Base-by-base conservation (phyloP, 1,139 yeast species). In the Hyphopichia pseudoburtonii region DNA sequence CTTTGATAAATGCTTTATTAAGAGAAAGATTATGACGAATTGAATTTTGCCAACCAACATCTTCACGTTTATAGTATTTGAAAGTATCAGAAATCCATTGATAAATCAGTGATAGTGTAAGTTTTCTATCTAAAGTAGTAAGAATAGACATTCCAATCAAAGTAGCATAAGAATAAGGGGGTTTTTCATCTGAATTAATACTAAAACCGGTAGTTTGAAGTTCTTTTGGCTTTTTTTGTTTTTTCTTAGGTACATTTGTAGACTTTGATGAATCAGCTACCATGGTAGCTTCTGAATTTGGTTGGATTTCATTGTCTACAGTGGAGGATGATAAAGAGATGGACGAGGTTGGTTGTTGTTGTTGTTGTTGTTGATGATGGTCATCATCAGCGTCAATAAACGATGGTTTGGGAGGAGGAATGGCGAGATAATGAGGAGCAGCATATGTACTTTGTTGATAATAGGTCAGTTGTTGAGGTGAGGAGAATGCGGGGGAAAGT, bases 11-110 rank as follows among this genome's bases (percentile, higher is more conserved):
- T 1, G 96, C 95, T 57, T 87, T 88, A 62, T 87, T 88, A 47
- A 88, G 69, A 18, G 94, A 84, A 38, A 88, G 66, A 49, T 88
- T 86, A 60, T 87, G 96, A 42, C 96, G 82, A 46, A 87, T 87
- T 21, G 95, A 86, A 59, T 87, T 87, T 56, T 87, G 95, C 96
- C 96, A 87, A 21, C 97, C 97, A 12, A 89, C 86, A 50, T 89
- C 96, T 44, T 86, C 86, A 45, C 79, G 80, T 46, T 84, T 80
- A 60, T 92, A 94, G 60, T 84, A 92, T 45, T 73, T 78, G 62
- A 90, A 92, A 28, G 95, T 86, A 36, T 82, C 82, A 12, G 95
- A 81, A 35, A 92, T 94, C 98, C 98, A 92, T 48, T 73, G 76
- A 66, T 92, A 92, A 36, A 92, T 94, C 54, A 89, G 96, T 0